Evolutionary conservation across 139 green algal species (phyloP).

Genomic region (Chlorella sp.): DNA sequence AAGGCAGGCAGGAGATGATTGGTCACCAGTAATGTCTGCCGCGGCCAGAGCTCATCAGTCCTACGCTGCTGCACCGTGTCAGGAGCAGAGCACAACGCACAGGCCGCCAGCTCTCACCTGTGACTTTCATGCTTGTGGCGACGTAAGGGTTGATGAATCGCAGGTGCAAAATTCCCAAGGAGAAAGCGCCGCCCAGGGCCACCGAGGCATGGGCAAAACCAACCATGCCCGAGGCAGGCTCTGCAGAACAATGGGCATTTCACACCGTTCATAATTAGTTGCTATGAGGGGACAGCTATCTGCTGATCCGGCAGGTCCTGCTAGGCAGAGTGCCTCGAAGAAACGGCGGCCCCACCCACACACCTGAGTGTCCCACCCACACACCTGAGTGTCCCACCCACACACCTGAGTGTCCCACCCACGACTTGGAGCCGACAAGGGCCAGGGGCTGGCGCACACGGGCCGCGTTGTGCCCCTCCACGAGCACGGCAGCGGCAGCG

Average conservation of each 20-base stretch:
- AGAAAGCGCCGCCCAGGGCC: conserved; percentile 35
- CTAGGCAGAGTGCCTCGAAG: too few relatives aligned
- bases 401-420: conserved; percentile 71
- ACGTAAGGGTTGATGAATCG: conserved; percentile 76
- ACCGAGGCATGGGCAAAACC: conserved; percentile 50
- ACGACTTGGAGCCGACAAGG: conserved; percentile 74
- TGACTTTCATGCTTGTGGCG: conserved; percentile 34
- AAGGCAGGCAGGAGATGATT: background rate
- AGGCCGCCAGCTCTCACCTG: background rate
- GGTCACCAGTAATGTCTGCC: too few relatives aligned
- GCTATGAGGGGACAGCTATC: too few relatives aligned
- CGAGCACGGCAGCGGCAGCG: conserved; percentile 51
- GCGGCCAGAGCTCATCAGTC: background rate
- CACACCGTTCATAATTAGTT: too few relatives aligned
- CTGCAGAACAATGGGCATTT: conserved; percentile 38
- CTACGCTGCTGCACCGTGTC: background rate
- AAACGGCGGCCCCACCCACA: background rate
- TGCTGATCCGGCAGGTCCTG: too few relatives aligned
- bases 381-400: conserved; percentile 48
- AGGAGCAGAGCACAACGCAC: background rate
- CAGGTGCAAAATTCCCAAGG: conserved; percentile 76
- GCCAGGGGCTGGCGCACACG: conserved; percentile 32
- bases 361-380: conserved; percentile 49
- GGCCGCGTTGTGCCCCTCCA: conserved; percentile 15
- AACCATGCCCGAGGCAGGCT: conserved; percentile 82